Evolutionary conservation across 176 grass and related monocot genomes (phyloP).

Genomic region (Typha latifolia): DNA sequence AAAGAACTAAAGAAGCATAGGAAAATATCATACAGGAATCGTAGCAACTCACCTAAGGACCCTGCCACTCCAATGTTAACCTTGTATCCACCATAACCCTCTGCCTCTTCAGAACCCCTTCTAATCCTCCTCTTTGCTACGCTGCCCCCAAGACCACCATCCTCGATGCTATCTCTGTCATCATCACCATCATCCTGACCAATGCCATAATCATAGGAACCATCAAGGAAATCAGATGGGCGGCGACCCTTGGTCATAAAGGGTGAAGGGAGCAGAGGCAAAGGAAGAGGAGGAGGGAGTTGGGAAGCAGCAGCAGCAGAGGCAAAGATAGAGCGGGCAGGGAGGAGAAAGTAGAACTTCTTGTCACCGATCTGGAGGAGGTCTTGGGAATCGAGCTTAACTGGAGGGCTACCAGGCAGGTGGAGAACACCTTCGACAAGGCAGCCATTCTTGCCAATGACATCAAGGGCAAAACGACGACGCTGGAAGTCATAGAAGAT

Average conservation of each 20-base stretch:
- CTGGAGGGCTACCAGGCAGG: constrained; percentile 49
- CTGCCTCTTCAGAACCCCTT: constrained; percentile 26
- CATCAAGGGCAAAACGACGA: constrained; percentile 73
- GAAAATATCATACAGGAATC: background rate
- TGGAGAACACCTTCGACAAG: constrained; percentile 75
- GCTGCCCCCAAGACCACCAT: constrained; percentile 31
- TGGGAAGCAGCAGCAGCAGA: constrained; percentile 37
- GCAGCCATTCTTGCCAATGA: constrained; percentile 90
- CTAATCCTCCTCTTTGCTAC: constrained; percentile 34
- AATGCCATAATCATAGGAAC: constrained; percentile 38
- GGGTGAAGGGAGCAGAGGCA: constrained; percentile 14
- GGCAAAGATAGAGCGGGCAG: constrained; percentile 61
- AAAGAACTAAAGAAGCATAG: background rate
- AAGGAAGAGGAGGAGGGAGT: constrained; percentile 32
- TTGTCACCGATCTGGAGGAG: constrained; percentile 94
- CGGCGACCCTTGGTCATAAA: constrained; percentile 35
- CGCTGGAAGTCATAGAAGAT: constrained; percentile 94
- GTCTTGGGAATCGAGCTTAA: constrained; percentile 85
- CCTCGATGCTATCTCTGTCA: constrained; percentile 18
- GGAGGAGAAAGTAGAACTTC: constrained; percentile 84
- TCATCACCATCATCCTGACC: constrained; percentile 36
- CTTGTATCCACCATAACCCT: constrained; percentile 38
- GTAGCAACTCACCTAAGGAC: constrained; percentile 28
- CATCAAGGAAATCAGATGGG: constrained; percentile 36
- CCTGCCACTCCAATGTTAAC: constrained; percentile 43